These are phyloP conservation scores for Triticum monococcum DNA, from an alignment of 176 grass and related monocot species.

Conservation along the genomic window DNA sequence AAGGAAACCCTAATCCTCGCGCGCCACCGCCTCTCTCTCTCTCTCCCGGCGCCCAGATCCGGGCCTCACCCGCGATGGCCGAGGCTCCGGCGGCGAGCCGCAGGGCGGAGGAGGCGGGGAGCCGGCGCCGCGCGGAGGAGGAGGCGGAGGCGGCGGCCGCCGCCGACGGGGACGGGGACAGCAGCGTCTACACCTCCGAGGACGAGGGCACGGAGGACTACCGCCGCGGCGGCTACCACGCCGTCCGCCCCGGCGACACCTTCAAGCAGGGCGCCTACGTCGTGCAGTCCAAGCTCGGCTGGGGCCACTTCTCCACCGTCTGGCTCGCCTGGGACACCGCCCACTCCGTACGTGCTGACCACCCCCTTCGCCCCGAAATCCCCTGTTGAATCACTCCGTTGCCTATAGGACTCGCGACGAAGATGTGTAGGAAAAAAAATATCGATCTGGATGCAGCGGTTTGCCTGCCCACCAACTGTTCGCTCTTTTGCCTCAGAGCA, in stretches of 20 bases:
- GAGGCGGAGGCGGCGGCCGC: conserved; percentile 3
- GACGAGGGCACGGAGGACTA: conserved; percentile 98
- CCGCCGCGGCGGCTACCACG: conserved; percentile 92
- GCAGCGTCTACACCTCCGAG: conserved; percentile 93
- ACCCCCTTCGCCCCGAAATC: neutral
- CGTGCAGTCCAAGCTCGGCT: conserved; percentile 93
- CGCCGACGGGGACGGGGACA: conserved; percentile 46
- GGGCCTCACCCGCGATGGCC: conserved; percentile 19
- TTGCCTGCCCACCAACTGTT: conserved; percentile 34
- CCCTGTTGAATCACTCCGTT: neutral
- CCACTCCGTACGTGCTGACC: conserved; percentile 62
- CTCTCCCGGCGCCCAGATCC: conserved; percentile 33
- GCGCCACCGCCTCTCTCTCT: neutral
- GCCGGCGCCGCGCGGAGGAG: conserved; percentile 17
- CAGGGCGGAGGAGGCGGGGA: conserved; percentile 27
- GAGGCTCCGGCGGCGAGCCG: conserved; percentile 30
- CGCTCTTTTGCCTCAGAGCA: conserved; percentile 2
- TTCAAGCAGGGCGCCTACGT: conserved; percentile 96
- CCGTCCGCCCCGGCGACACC: conserved; percentile 76
- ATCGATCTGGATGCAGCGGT: conserved; percentile 31
- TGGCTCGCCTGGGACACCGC: conserved; percentile 97
- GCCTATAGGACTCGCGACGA: neutral
- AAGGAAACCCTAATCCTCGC: conserved; percentile 46
- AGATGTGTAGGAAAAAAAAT: neutral
- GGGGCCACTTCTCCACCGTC: conserved; percentile 99